These are phyloP conservation scores for Diaporthe capsici DNA, from an alignment of 2,329 filamentous ascomycete genomes.

Conservation along the genomic window DNA sequence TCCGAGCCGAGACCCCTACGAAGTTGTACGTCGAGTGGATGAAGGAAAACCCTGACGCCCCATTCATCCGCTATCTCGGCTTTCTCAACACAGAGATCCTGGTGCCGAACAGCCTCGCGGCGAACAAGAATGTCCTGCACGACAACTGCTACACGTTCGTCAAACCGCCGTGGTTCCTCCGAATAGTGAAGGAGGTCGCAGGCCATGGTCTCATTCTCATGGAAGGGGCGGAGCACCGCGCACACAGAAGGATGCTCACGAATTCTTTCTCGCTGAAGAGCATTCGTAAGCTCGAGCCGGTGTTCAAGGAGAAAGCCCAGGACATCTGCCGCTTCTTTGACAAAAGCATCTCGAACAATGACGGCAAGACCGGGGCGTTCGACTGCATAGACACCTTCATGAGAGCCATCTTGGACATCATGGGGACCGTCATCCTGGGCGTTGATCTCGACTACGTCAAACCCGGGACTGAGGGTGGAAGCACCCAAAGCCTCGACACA, in stretches of 20 bases:
- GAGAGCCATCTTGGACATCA: constrained; percentile 52
- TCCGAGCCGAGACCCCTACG: constrained; percentile 48
- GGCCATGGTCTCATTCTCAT: constrained; percentile 55
- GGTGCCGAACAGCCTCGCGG: constrained; percentile 53
- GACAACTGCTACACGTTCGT: constrained; percentile 56
- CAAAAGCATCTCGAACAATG: constrained; percentile 42
- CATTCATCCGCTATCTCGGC: constrained; percentile 56
- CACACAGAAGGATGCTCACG: constrained; percentile 51
- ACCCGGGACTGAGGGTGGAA: background rate
- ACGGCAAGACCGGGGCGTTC: constrained; percentile 13
- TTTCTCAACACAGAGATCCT: constrained; percentile 54
- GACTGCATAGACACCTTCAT: constrained; percentile 45
- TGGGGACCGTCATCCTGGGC: constrained; percentile 53
- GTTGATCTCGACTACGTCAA: constrained; percentile 48
- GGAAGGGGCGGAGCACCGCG: constrained; percentile 54
- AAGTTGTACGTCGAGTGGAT: constrained; percentile 51
- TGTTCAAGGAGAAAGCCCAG: constrained; percentile 53
- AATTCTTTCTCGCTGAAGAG: constrained; percentile 54
- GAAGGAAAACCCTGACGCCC: constrained; percentile 50
- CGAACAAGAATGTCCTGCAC: constrained; percentile 55
- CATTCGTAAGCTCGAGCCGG: constrained; percentile 54
- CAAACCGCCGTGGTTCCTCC: constrained; percentile 53
- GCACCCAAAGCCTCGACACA: background rate
- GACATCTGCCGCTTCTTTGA: constrained; percentile 50
- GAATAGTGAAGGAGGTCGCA: constrained; percentile 53